Evolutionary conservation across 164 flowering plant genomes (phyloP).

Genomic region (Aristolochia contorta): DNA sequence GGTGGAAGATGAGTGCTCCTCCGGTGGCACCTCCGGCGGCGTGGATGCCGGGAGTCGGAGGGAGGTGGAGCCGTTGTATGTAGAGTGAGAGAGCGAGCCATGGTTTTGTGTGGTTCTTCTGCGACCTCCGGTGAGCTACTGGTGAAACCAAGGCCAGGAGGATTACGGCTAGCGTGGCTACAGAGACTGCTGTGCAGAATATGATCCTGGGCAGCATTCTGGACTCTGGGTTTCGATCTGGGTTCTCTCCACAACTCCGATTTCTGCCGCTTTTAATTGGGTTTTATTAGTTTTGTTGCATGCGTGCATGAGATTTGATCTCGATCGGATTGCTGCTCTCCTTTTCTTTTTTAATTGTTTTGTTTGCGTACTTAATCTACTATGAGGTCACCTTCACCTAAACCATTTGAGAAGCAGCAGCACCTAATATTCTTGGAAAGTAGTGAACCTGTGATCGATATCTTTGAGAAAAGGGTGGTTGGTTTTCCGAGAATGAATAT

Average conservation of each 20-base stretch:
- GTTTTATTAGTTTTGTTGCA: constrained; percentile 4
- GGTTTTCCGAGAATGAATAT: no score
- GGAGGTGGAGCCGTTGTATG: constrained; percentile 46
- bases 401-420: not conserved
- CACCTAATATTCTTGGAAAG: not conserved
- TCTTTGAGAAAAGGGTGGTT: not conserved
- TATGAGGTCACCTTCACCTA: constrained; percentile 3
- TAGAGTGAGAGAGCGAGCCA: constrained; percentile 55
- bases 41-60: constrained; percentile 10
- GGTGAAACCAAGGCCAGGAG: constrained; percentile 69
- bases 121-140: constrained; percentile 19
- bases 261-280: no score
- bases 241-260: not conserved
- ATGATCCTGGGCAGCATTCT: constrained; percentile 47
- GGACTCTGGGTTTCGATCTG: not conserved
- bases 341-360: not conserved
- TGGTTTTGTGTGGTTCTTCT: constrained; percentile 18
- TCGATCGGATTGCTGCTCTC: not conserved
- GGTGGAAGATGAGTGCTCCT: constrained; percentile 61
- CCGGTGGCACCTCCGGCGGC: constrained; percentile 13
- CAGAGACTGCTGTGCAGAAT: constrained; percentile 47
- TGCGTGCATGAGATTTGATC: no score
- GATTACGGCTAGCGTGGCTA: constrained; percentile 46
- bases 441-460: not conserved
- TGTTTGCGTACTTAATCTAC: constrained; percentile 4